Evolutionary conservation across 2,329 filamentous ascomycete species (phyloP).

Genomic region (Phialophora expanda): DNA sequence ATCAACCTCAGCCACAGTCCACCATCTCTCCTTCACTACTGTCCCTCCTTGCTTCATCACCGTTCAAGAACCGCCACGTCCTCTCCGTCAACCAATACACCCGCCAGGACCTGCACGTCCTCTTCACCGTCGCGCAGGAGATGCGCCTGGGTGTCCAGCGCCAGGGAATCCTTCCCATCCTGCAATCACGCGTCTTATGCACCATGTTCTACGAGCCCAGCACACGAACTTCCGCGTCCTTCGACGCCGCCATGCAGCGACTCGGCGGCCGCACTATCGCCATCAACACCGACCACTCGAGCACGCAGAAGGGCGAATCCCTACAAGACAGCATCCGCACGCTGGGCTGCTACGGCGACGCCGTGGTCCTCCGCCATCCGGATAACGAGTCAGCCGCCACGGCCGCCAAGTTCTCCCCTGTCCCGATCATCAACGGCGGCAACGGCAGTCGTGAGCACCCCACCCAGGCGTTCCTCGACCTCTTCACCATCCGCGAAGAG

Average conservation of each 20-base stretch:
- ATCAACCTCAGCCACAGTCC: conserved; percentile 58
- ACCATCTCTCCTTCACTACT: conserved; percentile 65
- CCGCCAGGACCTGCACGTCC: conserved; percentile 82
- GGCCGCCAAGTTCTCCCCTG: conserved; percentile 83
- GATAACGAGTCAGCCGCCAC: conserved; percentile 78
- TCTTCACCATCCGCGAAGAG: conserved; percentile 98
- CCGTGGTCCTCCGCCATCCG: conserved; percentile 93
- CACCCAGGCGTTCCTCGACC: conserved; percentile 94
- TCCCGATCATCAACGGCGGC: conserved; percentile 95
- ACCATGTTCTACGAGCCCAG: conserved; percentile 98
- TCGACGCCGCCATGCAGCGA: conserved; percentile 98
- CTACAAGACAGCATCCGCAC: conserved; percentile 94
- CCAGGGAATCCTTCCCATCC: conserved; percentile 83
- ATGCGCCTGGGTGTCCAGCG: conserved; percentile 96
- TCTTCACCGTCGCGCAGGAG: conserved; percentile 96
- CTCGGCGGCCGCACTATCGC: conserved; percentile 85
- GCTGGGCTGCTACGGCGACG: conserved; percentile 90
- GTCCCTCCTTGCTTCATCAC: conserved; percentile 76
- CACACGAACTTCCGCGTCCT: conserved; percentile 91
- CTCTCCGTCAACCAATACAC: conserved; percentile 90
- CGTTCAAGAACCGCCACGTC: conserved; percentile 88
- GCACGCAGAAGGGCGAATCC: conserved; percentile 90
- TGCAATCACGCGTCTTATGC: conserved; percentile 84
- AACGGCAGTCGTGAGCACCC: conserved; percentile 97
- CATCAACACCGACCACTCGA: conserved; percentile 82